These are phyloP conservation scores for Rhodosporidiobolus sp. DNA, from an alignment of 768 basidiomycete species.

Conservation along the genomic window DNA sequence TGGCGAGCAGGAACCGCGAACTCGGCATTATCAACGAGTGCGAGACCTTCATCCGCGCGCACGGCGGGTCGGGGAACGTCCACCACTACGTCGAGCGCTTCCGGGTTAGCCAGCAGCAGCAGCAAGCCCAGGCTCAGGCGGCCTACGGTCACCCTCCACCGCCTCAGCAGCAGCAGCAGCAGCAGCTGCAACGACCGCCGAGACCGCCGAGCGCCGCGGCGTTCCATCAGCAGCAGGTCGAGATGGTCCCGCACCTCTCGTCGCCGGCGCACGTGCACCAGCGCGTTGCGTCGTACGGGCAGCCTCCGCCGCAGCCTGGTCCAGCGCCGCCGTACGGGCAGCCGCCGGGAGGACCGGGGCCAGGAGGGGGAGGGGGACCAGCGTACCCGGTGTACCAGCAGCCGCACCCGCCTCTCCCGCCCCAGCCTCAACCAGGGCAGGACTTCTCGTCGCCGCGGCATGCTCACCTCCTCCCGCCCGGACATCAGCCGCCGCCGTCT, in stretches of 20 bases:
- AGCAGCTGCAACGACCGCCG: neutral
- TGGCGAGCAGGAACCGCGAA: conserved; percentile 7
- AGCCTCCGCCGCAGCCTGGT: neutral
- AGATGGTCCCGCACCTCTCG: neutral
- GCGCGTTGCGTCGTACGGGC: neutral
- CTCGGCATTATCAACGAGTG: conserved; percentile 11
- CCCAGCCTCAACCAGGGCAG: neutral
- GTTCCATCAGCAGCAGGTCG: neutral
- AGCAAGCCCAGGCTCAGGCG: neutral
- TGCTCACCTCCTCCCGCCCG: no score
- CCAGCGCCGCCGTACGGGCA: neutral
- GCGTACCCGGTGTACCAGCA: neutral
- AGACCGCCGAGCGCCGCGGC: neutral
- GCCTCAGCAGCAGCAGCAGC: neutral
- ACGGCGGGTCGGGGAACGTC: neutral
- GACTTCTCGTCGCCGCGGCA: neutral
- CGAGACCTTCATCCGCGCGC: conserved; percentile 11
- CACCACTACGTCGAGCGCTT: neutral
- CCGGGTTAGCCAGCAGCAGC: neutral
- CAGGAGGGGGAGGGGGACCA: no score
- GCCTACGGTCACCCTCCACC: neutral
- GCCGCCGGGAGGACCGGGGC: no score
- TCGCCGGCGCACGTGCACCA: neutral
- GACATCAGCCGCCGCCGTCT: neutral
- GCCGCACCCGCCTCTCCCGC: neutral